Conservation (phyloP, 176 grass and related monocot species). For the Phyllostachys edulis region DNA sequence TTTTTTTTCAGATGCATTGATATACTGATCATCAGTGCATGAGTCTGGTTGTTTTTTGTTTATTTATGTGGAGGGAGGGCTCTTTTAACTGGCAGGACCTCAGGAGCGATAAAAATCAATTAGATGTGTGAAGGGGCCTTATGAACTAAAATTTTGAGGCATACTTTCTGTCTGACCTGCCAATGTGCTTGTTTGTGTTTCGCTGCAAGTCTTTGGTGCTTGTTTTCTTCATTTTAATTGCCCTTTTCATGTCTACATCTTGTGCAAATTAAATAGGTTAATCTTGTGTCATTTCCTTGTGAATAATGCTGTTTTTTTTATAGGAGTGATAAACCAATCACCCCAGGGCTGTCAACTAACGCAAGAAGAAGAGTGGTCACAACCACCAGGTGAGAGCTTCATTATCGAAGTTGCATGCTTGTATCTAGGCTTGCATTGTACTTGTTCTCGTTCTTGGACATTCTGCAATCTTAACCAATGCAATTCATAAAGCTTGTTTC, state of each 20-base stretch:
- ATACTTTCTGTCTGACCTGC: slow-evolving; percentile 32
- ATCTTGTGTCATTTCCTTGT: neutral
- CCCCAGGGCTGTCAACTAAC: slow-evolving; percentile 67
- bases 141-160: slow-evolving; percentile 40
- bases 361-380: slow-evolving; percentile 79
- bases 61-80: neutral
- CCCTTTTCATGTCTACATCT: neutral
- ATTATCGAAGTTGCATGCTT: neutral
- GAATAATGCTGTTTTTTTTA: neutral
- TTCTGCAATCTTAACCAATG: neutral
- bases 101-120: slow-evolving; percentile 47
- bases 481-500: neutral
- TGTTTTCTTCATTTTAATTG: neutral
- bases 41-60: neutral
- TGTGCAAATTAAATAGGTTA: neutral
- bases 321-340: neutral
- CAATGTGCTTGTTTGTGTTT: neutral
- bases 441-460: neutral
- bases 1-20: neutral
- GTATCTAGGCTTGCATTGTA: neutral
- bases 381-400: slow-evolving; percentile 53
- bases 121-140: slow-evolving; percentile 26
- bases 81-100: neutral
- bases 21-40: neutral
- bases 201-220: neutral